Evolutionary conservation across 1,284 basidiomycete species (phyloP).

Genomic region (Boletus subluridellus): DNA sequence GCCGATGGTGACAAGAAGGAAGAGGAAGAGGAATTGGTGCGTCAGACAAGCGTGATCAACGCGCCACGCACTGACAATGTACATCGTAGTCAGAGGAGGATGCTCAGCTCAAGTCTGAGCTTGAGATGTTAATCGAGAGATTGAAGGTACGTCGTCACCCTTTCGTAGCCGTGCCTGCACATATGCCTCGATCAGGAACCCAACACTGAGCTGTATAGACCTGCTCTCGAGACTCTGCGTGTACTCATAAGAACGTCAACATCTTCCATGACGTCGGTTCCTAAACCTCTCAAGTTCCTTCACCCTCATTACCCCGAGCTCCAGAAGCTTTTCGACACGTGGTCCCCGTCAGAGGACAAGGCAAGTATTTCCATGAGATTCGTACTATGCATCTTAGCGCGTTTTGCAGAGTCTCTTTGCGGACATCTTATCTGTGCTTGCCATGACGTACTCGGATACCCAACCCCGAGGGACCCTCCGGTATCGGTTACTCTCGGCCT

Average conservation of each 20-base stretch:
- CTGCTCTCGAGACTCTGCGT: slow-evolving; percentile 91
- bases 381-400: slow-evolving; percentile 5
- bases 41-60: slow-evolving; percentile 34
- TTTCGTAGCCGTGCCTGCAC: not conserved
- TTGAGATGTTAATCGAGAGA: slow-evolving; percentile 97
- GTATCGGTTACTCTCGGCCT: slow-evolving; percentile 84
- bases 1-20: slow-evolving; percentile 64
- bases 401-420: slow-evolving; percentile 79
- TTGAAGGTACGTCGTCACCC: slow-evolving; percentile 61
- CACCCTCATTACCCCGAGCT: slow-evolving; percentile 92
- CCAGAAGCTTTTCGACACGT: slow-evolving; percentile 77
- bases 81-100: slow-evolving; percentile 86
- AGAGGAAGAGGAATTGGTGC: slow-evolving; percentile 81
- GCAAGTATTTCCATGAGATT: slow-evolving; percentile 39
- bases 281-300: slow-evolving; percentile 98
- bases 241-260: slow-evolving; percentile 96
- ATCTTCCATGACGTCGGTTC: slow-evolving; percentile 99
- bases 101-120: slow-evolving; percentile 87
- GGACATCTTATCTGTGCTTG: slow-evolving; percentile 97
- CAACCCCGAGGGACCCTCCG: slow-evolving; percentile 90
- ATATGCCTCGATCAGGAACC: slow-evolving; percentile 63
- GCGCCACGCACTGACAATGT: not conserved
- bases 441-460: slow-evolving; percentile 99
- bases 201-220: slow-evolving; percentile 79
- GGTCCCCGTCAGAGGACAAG: slow-evolving; percentile 77